These are phyloP conservation scores for Hawksworthiomyces lignivorus DNA, from an alignment of 2,329 filamentous ascomycete genomes.

Conservation along the genomic window DNA sequence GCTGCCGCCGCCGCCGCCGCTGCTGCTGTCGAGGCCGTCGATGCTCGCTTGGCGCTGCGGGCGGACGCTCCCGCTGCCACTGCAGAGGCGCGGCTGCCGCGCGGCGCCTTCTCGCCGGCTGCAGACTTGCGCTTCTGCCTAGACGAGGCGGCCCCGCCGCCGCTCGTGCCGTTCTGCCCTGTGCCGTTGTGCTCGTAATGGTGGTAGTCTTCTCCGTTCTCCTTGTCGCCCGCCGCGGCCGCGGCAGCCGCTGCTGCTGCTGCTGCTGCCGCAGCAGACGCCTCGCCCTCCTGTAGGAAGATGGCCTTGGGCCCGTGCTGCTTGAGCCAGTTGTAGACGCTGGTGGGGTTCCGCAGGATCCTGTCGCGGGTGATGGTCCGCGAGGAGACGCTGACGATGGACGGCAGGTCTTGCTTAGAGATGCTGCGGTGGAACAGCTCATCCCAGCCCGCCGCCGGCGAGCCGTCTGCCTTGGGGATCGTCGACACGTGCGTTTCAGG, in stretches of 20 bases:
- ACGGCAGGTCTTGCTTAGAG: slow-evolving; percentile 26
- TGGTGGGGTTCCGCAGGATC: slow-evolving; percentile 70
- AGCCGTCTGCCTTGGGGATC: slow-evolving; percentile 2
- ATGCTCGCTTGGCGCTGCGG: slow-evolving; percentile 24
- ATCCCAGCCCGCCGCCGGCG: slow-evolving; percentile 21
- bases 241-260: slow-evolving; percentile 14
- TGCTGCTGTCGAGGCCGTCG: slow-evolving; percentile 10
- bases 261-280: slow-evolving; percentile 19
- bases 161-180: slow-evolving; percentile 8
- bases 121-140: slow-evolving; percentile 8
- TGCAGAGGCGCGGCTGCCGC: slow-evolving; percentile 29
- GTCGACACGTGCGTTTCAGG: slow-evolving; percentile 20
- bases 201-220: slow-evolving; percentile 28
- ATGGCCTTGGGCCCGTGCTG: slow-evolving; percentile 70
- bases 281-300: slow-evolving; percentile 70
- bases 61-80: slow-evolving; percentile 16
- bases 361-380: slow-evolving; percentile 37
- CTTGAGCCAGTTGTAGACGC: slow-evolving; percentile 91
- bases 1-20: slow-evolving; percentile 18
- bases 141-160: background rate
- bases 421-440: slow-evolving; percentile 25
- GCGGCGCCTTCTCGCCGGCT: background rate
- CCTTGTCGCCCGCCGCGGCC: slow-evolving; percentile 26
- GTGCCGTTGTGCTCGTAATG: slow-evolving; percentile 15
- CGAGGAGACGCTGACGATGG: slow-evolving; percentile 29